Evolutionary conservation across 2,329 filamentous ascomycete species (phyloP), one percentile per base, ranked within the genome.

Genomic region (Epichloe scottii): DNA sequence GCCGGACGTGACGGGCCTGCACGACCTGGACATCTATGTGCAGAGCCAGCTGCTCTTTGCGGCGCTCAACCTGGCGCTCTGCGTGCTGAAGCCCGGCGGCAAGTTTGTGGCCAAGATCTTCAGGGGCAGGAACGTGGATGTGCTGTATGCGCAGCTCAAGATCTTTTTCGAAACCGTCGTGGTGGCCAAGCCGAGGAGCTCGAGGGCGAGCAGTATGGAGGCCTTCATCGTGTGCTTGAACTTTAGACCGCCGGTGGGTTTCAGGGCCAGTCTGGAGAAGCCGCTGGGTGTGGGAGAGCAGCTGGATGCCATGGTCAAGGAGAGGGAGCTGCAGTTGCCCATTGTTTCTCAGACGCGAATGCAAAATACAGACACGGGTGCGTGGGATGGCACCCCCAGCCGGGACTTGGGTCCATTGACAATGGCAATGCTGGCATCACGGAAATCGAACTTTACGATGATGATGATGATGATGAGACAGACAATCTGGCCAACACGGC

Each of bases 91-190:
- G 53, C 90, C 90, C 0, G 93, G 93, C 42, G 93, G 93, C 55
- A 95, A 89, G 62, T 98, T 98, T 60, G 91, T 98, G 7, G 93
- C 93, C 53, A 98, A 98, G 73, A 96, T 98, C 54, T 98, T 98
- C 71, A 76, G 93, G 15, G 90, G 88, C 15, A 84, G 89, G 59
- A 93, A 97, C 61, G 90, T 97, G n/a, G 93, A 97, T 63, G 74
- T 97, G 23, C 79, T 98, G 8, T 97, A 93, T 63, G 89, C 89
- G 2, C 93, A 98, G 66, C 78, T 98, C 49, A 93, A 90, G 65
- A 81, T 91, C 19, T 89, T 97, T 50, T 98, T 98, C 59, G 65
- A 81, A 57, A 74, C 80, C 50, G 93, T 98, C 41, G 80, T 88
- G 21, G 89, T 97, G 15, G 90, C 93, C 12, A 98, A 98, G 71